These are phyloP conservation scores for Paramecium bursaria DNA, from an alignment of 73 alveolate genomes.

Conservation along the genomic window DNA sequence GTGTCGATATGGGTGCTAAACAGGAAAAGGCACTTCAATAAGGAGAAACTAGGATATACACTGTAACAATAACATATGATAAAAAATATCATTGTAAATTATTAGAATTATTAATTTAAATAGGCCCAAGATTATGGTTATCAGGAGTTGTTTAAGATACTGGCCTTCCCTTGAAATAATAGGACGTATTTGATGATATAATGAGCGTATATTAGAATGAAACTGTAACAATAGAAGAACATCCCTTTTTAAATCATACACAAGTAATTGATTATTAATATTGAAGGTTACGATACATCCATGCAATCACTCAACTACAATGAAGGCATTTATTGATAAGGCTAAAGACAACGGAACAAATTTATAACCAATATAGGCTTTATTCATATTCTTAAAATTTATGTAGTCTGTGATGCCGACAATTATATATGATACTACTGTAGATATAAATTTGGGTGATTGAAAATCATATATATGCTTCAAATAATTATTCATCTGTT, in stretches of 20 bases:
- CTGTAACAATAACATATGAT: conserved; percentile 44
- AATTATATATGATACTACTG: conserved; percentile 31
- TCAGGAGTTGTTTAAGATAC: conserved; percentile 11
- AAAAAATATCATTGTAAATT: conserved; percentile 23
- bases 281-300: conserved; percentile 51
- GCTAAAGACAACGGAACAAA: conserved; percentile 54
- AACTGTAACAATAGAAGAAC: conserved; percentile 61
- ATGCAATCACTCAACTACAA: conserved; percentile 62
- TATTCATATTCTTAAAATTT: conserved; percentile 47
- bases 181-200: conserved; percentile 47
- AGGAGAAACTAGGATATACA: conserved; percentile 15
- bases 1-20: conserved; percentile 44
- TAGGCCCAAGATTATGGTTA: conserved; percentile 51
- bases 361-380: conserved; percentile 52
- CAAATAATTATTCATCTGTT: not conserved
- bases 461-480: conserved; percentile 36
- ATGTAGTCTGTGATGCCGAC: conserved; percentile 61
- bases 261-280: not conserved
- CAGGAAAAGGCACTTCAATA: conserved; percentile 12
- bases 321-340: conserved; percentile 52
- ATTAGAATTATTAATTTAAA: too few species aligned
- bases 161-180: conserved; percentile 35
- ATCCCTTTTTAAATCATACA: conserved; percentile 30
- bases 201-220: conserved; percentile 57
- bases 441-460: conserved; percentile 59